Evolutionary conservation across 169 alveolate species (phyloP), one percentile per base, ranked within the genome.

Genomic region (Cryptosporidium meleagridis): DNA sequence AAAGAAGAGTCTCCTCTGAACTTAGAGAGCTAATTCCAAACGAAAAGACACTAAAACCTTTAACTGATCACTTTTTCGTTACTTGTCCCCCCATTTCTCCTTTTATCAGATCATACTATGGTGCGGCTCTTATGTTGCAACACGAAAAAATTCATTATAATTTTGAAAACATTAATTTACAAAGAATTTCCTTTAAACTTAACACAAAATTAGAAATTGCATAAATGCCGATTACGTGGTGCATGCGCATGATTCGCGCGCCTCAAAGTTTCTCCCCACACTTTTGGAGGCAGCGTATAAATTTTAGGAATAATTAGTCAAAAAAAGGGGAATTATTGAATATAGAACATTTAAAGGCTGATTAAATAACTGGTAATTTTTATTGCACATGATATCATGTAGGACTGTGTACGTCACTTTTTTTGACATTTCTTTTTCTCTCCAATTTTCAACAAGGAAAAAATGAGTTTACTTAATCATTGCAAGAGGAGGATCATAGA

Each of bases 61-160:
- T 80, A 18, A 31, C 55, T 2, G 75, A 80, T n/a, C 55, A 21
- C 18, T 26, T 80, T 21, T 62, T 62, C 31, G 75, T 80, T 12
- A 41, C 75, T n/a, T 35, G 70, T 12, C 89, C 89, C 37, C 89
- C 89, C 9, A 80, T 80, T 37, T 80, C 89, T 0, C 89, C 89
- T 8, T 80, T 80, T 62, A 26, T 80, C 31, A 59, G 89, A 45
- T 80, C 89, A 18, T 80, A 80, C 37, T 35, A 14, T 5, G 89
- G 89, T 26, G 70, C 89, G 29, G 45, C 51, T 26, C 44, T 80
- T 5, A 62, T 62, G 73, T 29, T 65, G 23, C 67, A 55, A 55
- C 31, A 55, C 2, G 35, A 55, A n/a, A 55, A 55, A 55, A 3
- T 21, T 9, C 9, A 21, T 55, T 55, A 23, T 26, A 55, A 26